Base-by-base conservation (phyloP, 768 basidiomycete species). In the Trichaptum fuscoviolaceum region DNA sequence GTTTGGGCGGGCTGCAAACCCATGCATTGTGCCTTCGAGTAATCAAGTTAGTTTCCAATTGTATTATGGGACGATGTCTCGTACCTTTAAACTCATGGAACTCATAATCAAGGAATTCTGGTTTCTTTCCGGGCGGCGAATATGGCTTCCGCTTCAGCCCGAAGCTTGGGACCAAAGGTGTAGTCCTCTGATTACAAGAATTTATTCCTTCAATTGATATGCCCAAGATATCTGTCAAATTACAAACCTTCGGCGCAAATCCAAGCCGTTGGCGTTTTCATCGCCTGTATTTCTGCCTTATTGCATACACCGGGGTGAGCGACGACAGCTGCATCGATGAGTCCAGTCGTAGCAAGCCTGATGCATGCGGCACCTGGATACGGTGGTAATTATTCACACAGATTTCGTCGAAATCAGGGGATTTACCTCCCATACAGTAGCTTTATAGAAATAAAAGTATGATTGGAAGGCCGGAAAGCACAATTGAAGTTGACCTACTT, bases 1-100 rank as follows among this genome's bases (percentile, higher is more conserved):
- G 66, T 82, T 80, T 2, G 83, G 84, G 18, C 83, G 77, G 30
- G 76, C 74, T 2, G 82, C 83, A 24, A 85, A 85, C 24, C 85
- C 82, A 64, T 83, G 84, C 7, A 69, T 71, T 20, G 80, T 85
- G 67, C 79, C 83, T 83, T 58, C 8, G n/a, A n/a, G n/a, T 23
- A 7, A 25, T 17, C 52, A 66, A 18, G 70, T 66, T 64, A 64
- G 27, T 25, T 63, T 66, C 42, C 17, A 58, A 35, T 26, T 58
- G 6, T 18, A n/a, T 1, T 27, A 30, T 63, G 23, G 30, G 63
- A 63, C 15, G 6, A 23, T 25, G 2, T 62, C 62, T 15, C 57
- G 36, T 35, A 77, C 78, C 79, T 66, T 74, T 74, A 70, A 80
- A 81, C 62, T 74, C 73, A 27, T 71, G 68, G 69, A 80, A 78